Evolutionary conservation across 495 filamentous ascomycete species (phyloP).

Genomic region (Tuber magnatum): DNA sequence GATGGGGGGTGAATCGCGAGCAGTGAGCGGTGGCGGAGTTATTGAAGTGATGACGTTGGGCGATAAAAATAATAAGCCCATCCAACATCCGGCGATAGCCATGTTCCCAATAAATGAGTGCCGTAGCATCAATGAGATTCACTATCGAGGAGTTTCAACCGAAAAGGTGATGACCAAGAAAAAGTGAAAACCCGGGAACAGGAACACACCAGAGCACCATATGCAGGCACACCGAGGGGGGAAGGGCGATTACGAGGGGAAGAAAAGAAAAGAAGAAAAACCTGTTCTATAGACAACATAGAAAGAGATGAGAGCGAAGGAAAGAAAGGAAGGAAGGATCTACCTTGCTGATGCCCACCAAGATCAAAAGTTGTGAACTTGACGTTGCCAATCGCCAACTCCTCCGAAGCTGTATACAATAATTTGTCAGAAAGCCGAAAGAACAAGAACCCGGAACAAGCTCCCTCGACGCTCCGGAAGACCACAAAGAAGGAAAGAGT

Average conservation of each 20-base stretch:
- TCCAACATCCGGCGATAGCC: not conserved
- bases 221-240: not conserved
- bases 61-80: not conserved
- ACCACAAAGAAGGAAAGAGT: slow-evolving; percentile 14
- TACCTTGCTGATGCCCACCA: slow-evolving; percentile 94
- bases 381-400: slow-evolving; percentile 91
- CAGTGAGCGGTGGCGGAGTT: not conserved
- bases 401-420: slow-evolving; percentile 69
- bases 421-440: slow-evolving; percentile 25
- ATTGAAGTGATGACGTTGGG: not conserved
- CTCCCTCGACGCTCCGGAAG: not conserved
- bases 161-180: slow-evolving; percentile 21
- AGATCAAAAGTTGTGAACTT: slow-evolving; percentile 97
- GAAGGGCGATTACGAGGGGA: slow-evolving; percentile 10
- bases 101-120: not conserved
- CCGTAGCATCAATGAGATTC: not conserved
- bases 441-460: not conserved
- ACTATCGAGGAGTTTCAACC: slow-evolving; percentile 3
- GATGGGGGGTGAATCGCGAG: not conserved
- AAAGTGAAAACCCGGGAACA: not conserved
- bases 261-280: slow-evolving; percentile 12
- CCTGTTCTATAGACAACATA: not conserved
- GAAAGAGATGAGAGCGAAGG: not conserved
- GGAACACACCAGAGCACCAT: not conserved
- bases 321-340: slow-evolving; percentile 28